A percentile compares a stretch with the other conserved stretches of the same genome.
These are phyloP conservation scores for Vigna reflexopilosa DNA, from an alignment of 306 rosid genomes.

Conservation along the genomic window DNA sequence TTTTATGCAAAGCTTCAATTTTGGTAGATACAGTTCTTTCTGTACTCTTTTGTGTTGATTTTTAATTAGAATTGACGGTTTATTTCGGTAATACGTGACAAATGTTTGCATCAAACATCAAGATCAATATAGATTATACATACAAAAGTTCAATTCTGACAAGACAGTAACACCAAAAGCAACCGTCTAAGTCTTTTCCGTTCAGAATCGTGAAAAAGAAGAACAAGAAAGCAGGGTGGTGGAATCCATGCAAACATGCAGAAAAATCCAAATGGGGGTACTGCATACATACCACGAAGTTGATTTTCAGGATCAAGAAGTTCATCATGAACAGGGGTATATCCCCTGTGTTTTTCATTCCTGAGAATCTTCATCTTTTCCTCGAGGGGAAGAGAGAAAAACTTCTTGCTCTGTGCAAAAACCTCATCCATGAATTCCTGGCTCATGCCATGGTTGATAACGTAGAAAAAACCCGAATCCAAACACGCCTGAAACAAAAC, in stretches of 20 bases:
- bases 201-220: not conserved
- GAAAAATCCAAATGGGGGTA: not conserved
- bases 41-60: not conserved
- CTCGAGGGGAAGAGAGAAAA: conserved; percentile 62
- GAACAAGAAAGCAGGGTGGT: not conserved
- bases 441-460: conserved; percentile 82
- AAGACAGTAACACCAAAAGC: not conserved
- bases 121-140: not conserved
- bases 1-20: not conserved
- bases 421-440: conserved; percentile 75
- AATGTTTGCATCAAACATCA: too few relatives aligned
- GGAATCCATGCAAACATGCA: conserved; percentile 38
- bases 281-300: conserved; percentile 59
- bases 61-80: not conserved
- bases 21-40: not conserved
- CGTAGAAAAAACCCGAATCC: conserved; percentile 96
- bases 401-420: conserved; percentile 68
- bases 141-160: not conserved
- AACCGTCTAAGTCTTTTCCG: not conserved
- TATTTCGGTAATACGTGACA: not conserved
- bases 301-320: conserved; percentile 76
- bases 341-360: conserved; percentile 84
- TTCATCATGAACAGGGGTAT: conserved; percentile 89
- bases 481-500: conserved; percentile 63
- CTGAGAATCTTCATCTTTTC: conserved; percentile 83